Conservation (phyloP, 2,329 filamentous ascomycete genomes). For the Tympanopsis confertula region DNA sequence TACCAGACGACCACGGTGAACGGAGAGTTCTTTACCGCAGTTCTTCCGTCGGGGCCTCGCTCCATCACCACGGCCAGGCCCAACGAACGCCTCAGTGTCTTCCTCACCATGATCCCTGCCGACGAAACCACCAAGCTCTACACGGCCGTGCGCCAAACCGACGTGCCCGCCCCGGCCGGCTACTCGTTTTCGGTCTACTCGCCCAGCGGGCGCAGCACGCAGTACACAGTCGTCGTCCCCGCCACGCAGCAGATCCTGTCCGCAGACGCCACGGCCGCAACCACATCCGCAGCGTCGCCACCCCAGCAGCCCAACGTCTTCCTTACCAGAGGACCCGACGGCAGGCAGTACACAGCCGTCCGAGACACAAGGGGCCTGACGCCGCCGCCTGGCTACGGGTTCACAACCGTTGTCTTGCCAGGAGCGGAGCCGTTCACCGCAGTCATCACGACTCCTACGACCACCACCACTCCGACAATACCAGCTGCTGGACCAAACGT, state of each 20-base stretch:
- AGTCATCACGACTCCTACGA: no score
- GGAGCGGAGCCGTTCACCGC: no score
- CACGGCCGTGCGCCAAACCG: not conserved
- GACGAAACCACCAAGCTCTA: not conserved
- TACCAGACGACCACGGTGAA: not conserved
- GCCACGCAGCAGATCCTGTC: not conserved
- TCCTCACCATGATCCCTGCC: not conserved
- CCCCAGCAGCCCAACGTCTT: not conserved
- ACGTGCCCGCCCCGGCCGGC: not conserved
- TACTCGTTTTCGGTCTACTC: not conserved
- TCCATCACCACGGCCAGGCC: not conserved
- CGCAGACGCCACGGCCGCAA: not conserved
- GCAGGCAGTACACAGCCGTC: not conserved
- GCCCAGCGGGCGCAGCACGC: not conserved
- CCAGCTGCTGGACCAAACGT: no score
- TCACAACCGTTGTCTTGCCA: no score
- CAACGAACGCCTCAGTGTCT: no score
- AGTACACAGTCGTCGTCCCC: not conserved
- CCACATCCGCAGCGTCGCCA: not conserved
- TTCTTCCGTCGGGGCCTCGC: not conserved
- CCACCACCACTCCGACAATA: no score
- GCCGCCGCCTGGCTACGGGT: not conserved
- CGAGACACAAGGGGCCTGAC: not conserved
- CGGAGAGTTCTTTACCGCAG: no score
- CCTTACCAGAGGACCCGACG: not conserved